Base-by-base conservation (phyloP, 441 rosid genomes). In the Populus hybrid region DNA sequence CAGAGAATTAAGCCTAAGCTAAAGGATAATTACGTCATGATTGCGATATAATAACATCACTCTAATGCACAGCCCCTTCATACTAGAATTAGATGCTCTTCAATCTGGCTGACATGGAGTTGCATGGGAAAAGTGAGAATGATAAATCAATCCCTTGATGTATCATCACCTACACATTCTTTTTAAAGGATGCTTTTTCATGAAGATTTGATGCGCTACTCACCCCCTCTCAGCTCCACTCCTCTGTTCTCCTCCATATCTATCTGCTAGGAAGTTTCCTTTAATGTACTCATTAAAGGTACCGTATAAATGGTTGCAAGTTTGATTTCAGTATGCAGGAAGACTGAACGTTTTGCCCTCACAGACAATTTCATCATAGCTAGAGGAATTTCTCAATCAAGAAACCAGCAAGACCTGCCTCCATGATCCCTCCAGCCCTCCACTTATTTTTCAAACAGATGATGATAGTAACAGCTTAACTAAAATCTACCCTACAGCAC, bases 251-350 rank as follows among this genome's bases (percentile, higher is more conserved):
- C 3, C 68, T 34, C 74, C 10, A 18, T 53, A 1, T 34, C 8
- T 11, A 74, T 68, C 78, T 69, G 75, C 80, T 36, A 35, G 82
- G 89, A 88, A 88, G 68, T 74, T 88, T 88, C 91, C 87, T 78
- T 38, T 1, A 20, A 23, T 76, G 79, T 72, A 10, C 72, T 28
- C 30, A 80, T 79, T 87, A 26, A 4, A 71, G 36, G 82, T 83
- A 86, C 87, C 87, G 40, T 5, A 38, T n/a, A 14, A 64, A 38
- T 5, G 36, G 73, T 65, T 69, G 77, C 65, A 74, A 65, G 72
- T n/a, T 81, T 36, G 70, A 40, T 50, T 30, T 71, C 79, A 57
- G 68, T 4, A 30, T 8, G 42, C 71, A 77, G 65, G 57, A 63
- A 77, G 69, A 70, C 35, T 26, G 8, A 14, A 16, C 42, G 61